Base-by-base conservation (phyloP, 306 rosid species). In the Rosa lucieae region DNA sequence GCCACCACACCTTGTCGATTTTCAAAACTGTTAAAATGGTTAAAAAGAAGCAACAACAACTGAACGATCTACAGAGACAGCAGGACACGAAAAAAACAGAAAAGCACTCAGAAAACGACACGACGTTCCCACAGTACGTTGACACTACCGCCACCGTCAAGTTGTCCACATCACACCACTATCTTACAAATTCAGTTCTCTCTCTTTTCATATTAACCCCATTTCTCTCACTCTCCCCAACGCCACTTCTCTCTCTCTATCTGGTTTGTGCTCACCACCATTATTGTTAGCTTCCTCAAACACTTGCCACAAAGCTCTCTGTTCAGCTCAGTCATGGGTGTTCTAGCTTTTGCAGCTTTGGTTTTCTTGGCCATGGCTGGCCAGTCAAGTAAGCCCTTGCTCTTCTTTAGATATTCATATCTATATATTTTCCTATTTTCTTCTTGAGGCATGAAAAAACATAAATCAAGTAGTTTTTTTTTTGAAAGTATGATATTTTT, bases 281-380 rank as follows among this genome's bases (percentile, higher is more conserved):
- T 71, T 78, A 40, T 75, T 59, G 73, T 70, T 20, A 18, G 52
- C 65, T 61, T 65, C 72, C 67, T 58, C 62, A 23, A 43, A 52
- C 67, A 62, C 61, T 40, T 46, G 26, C 49, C 80, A 63, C 69
- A 44, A 29, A 29, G 15, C 58, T 78, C 86, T 75, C 43, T 42
- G 75, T 40, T 70, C 77, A 14, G 59, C 69, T 56, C 14, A 58
- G 26, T 58, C 55, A 93, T 91, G 98, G 91, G 84, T 78, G 87
- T 82, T 81, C 47, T 84, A 49, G 84, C 90, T 78, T 82, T 85
- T 43, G 74, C 80, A 8, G 72, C 78, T 5, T 73, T 91, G 21
- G 89, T 93, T 85, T 80, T 93, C 26, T 63, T 93, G 42, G 87
- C 95, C 85, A 65, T 91, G 85, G 72, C 91, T 46, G 82, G 76